These are phyloP conservation scores for Capsicum pubescens DNA, from an alignment of 257 asterid species.

Conservation along the genomic window DNA sequence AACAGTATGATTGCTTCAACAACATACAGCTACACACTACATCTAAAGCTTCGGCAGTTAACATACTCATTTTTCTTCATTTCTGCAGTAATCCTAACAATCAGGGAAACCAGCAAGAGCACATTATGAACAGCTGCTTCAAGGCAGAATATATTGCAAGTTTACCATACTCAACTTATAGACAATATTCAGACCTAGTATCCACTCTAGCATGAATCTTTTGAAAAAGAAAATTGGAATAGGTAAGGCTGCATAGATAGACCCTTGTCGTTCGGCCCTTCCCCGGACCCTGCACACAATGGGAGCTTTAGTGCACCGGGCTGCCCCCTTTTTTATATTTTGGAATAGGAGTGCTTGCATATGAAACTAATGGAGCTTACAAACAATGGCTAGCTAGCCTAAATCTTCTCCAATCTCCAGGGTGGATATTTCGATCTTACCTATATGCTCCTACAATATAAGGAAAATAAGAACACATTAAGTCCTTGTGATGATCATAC, in stretches of 20 bases:
- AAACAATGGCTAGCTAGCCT: neutral
- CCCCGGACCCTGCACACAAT: no score
- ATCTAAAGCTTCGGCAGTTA: conserved; percentile 3
- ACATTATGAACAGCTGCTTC: conserved; percentile 17
- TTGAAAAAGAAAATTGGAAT: neutral
- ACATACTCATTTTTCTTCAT: neutral
- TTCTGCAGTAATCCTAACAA: neutral
- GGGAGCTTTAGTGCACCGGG: no score
- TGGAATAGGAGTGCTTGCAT: neutral
- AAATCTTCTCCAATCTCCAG: neutral
- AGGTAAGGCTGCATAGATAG: no score
- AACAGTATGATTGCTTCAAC: neutral
- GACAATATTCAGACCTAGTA: neutral
- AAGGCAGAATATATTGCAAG: neutral
- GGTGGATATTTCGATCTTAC: neutral
- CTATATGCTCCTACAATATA: neutral
- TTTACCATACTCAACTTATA: neutral
- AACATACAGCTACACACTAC: neutral
- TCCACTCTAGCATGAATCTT: neutral
- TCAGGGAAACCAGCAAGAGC: neutral
- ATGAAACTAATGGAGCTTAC: neutral
- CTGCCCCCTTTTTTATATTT: neutral
- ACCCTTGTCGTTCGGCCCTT: no score
- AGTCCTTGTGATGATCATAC: conserved; percentile 6
- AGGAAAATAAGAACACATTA: neutral